Evolutionary conservation across 2,329 filamentous ascomycete species (phyloP), one percentile per base, ranked within the genome.

Genomic region (Talaromyces islandicus): DNA sequence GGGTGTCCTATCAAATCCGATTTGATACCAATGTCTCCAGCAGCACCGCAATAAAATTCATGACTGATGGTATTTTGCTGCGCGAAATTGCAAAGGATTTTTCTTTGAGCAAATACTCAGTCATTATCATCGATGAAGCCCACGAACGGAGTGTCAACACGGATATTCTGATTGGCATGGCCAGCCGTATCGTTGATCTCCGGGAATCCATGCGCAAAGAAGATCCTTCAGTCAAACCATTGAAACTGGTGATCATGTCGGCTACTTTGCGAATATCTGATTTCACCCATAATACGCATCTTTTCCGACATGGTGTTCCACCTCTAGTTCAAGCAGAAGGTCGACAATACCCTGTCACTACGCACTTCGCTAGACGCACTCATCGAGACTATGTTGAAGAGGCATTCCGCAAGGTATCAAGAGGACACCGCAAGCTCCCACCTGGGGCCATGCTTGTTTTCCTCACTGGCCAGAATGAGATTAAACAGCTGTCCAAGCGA

Each of bases 221-320:
- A 71, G 85, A 94, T 62, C 78, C 87, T 0, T 83, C 84, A 1
- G 77, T 89, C 29, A 88, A 87, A 64, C 92, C 92, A 0, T 76
- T 99, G 57, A 99, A 97, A 75, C 82, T 99, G 9, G 85, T 99
- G 62, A 96, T 99, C 76, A 99, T 99, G 95, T 97, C 93, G 62
- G 94, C 94, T 50, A 99, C 94, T 2, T 80, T 99, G 35, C 84
- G 92, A 61, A 90, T 97, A 52, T 90, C 91, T 12, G 93, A 97
- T 70, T 90, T 99, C 67, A 91, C 91, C 0, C 85, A 91, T 70
- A 97, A 99, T 69, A 78, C 85, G 9, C 87, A 83, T 17, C 80
- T 99, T 0, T 99, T 99, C 74, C 80, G 87, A 4, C 81, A 79
- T 50, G 79, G 79, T 0, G 83, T 90, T 2, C 94, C 94, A 0